Conservation (phyloP, 2,329 filamentous ascomycete species). For the Exserohilum turcica region DNA sequence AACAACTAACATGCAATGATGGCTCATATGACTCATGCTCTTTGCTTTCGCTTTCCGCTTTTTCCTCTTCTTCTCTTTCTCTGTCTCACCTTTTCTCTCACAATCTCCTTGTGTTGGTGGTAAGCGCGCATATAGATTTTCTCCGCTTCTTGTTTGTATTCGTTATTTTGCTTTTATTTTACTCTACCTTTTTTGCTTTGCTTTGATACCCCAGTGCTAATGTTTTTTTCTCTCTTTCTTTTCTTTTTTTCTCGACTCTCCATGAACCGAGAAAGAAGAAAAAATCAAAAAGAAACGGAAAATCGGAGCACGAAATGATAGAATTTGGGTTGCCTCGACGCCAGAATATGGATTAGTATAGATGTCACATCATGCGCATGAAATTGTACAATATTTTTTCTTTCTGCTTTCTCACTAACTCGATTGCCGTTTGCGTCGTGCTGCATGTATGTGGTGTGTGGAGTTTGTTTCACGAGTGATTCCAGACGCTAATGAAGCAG, state of each 20-base stretch:
- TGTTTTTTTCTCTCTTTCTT: neutral
- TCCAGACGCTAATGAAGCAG: no score
- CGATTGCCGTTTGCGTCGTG: no score
- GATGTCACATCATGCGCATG: no score
- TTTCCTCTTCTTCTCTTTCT: neutral
- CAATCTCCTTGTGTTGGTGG: slow-evolving; percentile 1
- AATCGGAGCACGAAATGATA: no score
- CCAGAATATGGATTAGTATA: neutral
- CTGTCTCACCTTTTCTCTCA: neutral
- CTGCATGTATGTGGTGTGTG: no score
- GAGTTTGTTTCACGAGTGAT: no score
- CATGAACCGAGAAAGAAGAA: no score
- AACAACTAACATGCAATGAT: slow-evolving; percentile 10
- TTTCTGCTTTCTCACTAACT: no score
- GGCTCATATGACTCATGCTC: slow-evolving; percentile 5
- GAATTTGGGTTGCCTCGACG: no score
- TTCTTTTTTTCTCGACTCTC: neutral
- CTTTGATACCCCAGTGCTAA: neutral
- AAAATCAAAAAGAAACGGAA: no score
- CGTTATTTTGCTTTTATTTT: slow-evolving; percentile 13
- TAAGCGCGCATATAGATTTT: slow-evolving; percentile 24
- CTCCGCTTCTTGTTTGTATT: slow-evolving; percentile 26
- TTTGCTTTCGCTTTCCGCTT: no score
- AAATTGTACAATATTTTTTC: no score
- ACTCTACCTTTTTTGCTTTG: neutral